Evolutionary conservation across 495 filamentous ascomycete genomes (phyloP).

Genomic region (Astrothelium subdiscretum): DNA sequence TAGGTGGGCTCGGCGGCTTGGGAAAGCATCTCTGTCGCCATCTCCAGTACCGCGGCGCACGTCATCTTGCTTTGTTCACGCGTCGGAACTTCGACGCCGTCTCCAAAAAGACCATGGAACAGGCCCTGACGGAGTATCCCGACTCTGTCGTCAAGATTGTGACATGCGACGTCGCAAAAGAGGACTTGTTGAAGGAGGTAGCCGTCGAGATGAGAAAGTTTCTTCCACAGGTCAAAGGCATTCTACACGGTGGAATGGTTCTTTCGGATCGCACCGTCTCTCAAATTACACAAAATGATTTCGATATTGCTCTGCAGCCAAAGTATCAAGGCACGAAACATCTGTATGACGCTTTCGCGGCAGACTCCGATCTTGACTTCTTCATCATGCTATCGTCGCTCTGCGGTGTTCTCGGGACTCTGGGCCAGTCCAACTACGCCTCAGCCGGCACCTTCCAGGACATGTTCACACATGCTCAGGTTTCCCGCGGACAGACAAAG

Average conservation of each 20-base stretch:
- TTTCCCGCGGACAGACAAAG: not conserved
- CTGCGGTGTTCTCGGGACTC: constrained; percentile 1
- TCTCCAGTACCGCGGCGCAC: constrained; percentile 16
- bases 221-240: too few relatives aligned
- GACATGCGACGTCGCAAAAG: too few relatives aligned
- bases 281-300: not conserved
- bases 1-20: constrained; percentile 37
- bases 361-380: not conserved
- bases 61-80: constrained; percentile 14
- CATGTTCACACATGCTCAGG: not conserved
- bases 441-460: constrained; percentile 4
- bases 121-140: not conserved
- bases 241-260: not conserved
- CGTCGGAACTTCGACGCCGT: too few relatives aligned
- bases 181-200: too few relatives aligned
- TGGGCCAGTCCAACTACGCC: constrained; percentile 4
- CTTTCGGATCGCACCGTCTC: not conserved
- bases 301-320: not conserved
- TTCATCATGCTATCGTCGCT: constrained; percentile 7
- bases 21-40: constrained; percentile 21
- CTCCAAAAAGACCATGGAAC: too few relatives aligned
- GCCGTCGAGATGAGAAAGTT: too few relatives aligned
- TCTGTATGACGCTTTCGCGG: not conserved
- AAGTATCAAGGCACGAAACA: not conserved
- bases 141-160: not conserved